Base-by-base conservation (phyloP, 2,329 filamentous ascomycete genomes). In the Aschersonia sp. region DNA sequence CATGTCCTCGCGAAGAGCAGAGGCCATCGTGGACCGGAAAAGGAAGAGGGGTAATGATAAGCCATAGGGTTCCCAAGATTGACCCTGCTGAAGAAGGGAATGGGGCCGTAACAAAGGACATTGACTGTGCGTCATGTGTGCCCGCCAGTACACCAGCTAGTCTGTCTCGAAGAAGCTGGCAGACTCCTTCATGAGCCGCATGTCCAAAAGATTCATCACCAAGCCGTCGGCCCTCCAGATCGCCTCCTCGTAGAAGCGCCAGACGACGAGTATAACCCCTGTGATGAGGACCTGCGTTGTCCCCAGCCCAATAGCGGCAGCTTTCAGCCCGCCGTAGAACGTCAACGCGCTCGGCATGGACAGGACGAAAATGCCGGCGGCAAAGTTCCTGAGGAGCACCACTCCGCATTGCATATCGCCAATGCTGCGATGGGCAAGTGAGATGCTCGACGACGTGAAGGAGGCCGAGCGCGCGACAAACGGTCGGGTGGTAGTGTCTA, bases 381-480 rank as follows among this genome's bases (percentile, higher is more conserved):
- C 54, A 12, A 73, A 44, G 10, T 58, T 63, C 29, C 69, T 64
- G 59, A 69, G 64, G 39, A 67, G 61, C 2, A 58, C 51, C 2
- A 73, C 61, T 32, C 62, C 68, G 4, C 62, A 66, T 30, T 65
- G 59, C 72, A 76, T 75, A 52, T 76, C 71, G 11, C 63, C 63
- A 12, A 67, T 68, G 53, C 64, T 70, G 32, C 71, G 67, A 46
- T 72, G 62, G 30, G 66, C 65, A 10, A 68, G 59, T n/a, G 60
- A 61, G 30, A 74, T 60, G 55, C 66, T 74, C 5, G 68, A 63
- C 4, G 65, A 68, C 0, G 71, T 75, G 51, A 71, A 75, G 43
- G 68, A 66, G 6, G 71, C 68, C 33, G 70, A 74, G n/a, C 66
- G 63, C 30, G 63, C 61, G 43, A 76, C 62, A 30, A 71, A 56